Percentiles rank a stretch among this genome's conserved stretches.
phyloP scores from a whole-genome alignment of 768 basidiomycete genomes.

The Amanita subjunquillea region DNA sequence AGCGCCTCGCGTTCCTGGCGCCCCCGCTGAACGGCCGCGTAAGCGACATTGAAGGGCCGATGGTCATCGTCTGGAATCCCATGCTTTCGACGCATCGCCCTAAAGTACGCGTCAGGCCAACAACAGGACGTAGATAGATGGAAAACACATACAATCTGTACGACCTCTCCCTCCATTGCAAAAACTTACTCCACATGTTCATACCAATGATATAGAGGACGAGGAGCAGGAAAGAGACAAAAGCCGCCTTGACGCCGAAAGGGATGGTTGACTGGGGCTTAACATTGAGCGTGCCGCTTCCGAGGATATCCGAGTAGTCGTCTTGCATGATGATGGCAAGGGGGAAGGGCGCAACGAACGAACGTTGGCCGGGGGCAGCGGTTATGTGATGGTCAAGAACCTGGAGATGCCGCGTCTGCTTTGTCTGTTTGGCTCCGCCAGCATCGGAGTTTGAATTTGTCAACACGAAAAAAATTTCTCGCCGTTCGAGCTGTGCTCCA shows the following conservation, averaged over 20 bases:
- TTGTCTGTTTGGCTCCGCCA: constrained; percentile 24
- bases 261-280: constrained; percentile 25
- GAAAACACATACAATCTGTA: constrained; percentile 48
- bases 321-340: constrained; percentile 40
- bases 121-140: background rate
- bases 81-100: constrained; percentile 63
- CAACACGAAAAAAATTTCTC: background rate
- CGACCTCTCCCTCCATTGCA: constrained; percentile 51
- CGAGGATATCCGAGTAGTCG: constrained; percentile 67
- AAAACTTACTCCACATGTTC: constrained; percentile 33
- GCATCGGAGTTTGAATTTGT: constrained; percentile 13
- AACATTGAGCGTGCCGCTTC: constrained; percentile 26
- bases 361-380: constrained; percentile 20
- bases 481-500: constrained; percentile 5
- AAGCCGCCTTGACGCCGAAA: constrained; percentile 26
- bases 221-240: constrained; percentile 25
- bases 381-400: constrained; percentile 27
- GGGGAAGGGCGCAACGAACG: constrained; percentile 15
- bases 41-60: constrained; percentile 83
- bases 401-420: constrained; percentile 10
- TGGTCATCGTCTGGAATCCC: constrained; percentile 80
- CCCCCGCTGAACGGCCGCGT: constrained; percentile 53
- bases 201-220: constrained; percentile 25
- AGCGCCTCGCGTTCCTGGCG: constrained; percentile 38
- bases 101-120: constrained; percentile 16